Evolutionary conservation across 2,329 filamentous ascomycete species (phyloP), one percentile per base, ranked within the genome.

Genomic region (Fusarium protoensiforme): DNA sequence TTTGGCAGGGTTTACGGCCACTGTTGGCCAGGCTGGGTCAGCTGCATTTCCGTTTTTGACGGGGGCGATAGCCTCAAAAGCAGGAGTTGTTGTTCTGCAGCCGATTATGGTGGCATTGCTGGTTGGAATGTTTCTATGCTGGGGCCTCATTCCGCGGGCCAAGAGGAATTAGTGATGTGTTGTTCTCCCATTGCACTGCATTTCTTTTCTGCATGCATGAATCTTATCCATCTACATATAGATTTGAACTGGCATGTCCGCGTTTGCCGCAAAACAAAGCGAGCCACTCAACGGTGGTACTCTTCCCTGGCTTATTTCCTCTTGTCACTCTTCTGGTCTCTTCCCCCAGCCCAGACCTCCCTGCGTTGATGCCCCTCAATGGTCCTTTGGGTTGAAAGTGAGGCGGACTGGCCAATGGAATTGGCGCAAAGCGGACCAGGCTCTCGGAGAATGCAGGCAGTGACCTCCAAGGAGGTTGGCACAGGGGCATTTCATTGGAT

Each of bases 21-120:
- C 56, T 38, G 43, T 65, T 13, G 56, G 54, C 22, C 63, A 65
- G 27, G 63, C 63, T 10, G 63, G 63, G 18, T 60, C 63, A 43
- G 56, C 63, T 33, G 56, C 43, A 2, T 65, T 65, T 38, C 63
- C 56, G 16, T 65, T 61, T 29, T 36, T 65, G 13, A 65, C 63
- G 1, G 63, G 63, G 10, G 54, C 56, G 31, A 60, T 65, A 20
- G 63, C 63, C 8, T 60, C 63, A 36, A 60, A 61, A 22, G 54
- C 20, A 6, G 63, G 63, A 7, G 54, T 65, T 20, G 27, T 27
- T n/a, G 63, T 51, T 16, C 20, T 65, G 22, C 63, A 65, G 53
- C 63, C 56, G 13, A 54, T 65, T 7, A 65, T 65, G 43, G 36
- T 65, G 22, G 18, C 33, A 36, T 38, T 57, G 54, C 9, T 57